Base-by-base conservation (phyloP, 257 asterid genomes). In the Eustoma russellianum region DNA sequence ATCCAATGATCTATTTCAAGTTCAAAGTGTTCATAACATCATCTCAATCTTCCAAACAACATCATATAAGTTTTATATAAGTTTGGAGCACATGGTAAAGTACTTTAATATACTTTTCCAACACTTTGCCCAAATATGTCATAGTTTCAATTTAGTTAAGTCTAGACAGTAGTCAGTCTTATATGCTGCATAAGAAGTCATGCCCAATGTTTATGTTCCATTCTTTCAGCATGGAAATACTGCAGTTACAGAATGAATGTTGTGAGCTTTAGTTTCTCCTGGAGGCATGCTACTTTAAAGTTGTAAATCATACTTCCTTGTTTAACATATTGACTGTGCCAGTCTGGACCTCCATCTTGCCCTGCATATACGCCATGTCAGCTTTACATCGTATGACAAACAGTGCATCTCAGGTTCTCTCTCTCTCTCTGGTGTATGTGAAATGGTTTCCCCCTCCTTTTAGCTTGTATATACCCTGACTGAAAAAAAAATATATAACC, bases 261-360 rank as follows among this genome's bases (percentile, higher is more conserved):
- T 65, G 49, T 33, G n/a, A 57, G 24, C 61, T 58, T 17, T 11
- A 33, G 47, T 41, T 47, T 45, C 54, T 28, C 28, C 28, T 19
- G 28, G 28, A 19, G 28, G 56, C 49, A 14, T 48, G 17, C 41
- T 30, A 16, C 28, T 19, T 19, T 19, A 19, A 19, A 13, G 45
- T 47, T 56, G 64, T 13, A 14, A 55, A 40, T 8, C 41, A 17
- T 45, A 24, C 33, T 15, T 75, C 59, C 53, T 74, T 19, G 28
- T 19, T 19, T 53, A 55, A 70, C 84, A 91, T 96, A 91, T 77
- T 65, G 87, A 62, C 93, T 91, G 49, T 88, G 96, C 76, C 98
- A 87, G 72, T 87, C 98, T 77, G 98, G 98, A 74, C 97, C 97
- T n/a, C 95, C 97, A 57, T 77, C 96, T 63, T 91, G 95, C 97